These are phyloP conservation scores for Pyricularia grisea DNA, from an alignment of 2,329 filamentous ascomycete genomes.

Conservation along the genomic window DNA sequence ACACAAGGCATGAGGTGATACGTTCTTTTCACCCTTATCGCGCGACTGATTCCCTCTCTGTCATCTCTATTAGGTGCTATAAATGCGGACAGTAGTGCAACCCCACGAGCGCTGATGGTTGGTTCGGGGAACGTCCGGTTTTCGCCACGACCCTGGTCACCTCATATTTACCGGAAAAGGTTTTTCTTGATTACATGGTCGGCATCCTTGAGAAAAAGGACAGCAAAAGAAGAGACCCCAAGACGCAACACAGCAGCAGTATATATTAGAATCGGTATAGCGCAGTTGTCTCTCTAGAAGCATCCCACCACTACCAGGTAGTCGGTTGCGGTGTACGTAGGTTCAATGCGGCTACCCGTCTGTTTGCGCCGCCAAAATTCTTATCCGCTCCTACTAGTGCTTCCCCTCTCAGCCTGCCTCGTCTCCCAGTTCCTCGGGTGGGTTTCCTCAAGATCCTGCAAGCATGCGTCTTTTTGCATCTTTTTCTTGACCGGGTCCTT, in stretches of 20 bases:
- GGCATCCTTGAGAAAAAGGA: conserved; percentile 4
- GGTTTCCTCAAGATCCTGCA: conserved; percentile 1
- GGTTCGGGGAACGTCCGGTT: background rate
- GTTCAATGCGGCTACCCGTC: background rate
- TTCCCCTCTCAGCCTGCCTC: background rate
- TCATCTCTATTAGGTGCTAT: background rate
- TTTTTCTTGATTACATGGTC: background rate
- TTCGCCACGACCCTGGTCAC: background rate
- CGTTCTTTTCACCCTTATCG: background rate
- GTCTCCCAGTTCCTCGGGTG: background rate
- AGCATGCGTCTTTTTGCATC: background rate
- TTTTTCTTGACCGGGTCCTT: background rate
- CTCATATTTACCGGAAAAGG: background rate
- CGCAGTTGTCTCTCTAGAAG: background rate
- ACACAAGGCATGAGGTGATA: background rate
- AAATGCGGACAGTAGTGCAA: background rate
- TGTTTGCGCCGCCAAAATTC: background rate
- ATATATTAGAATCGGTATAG: background rate
- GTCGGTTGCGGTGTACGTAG: background rate
- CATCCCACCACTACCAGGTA: background rate
- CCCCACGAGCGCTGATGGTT: background rate
- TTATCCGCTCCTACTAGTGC: background rate
- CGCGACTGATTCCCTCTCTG: background rate
- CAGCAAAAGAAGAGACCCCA: background rate
- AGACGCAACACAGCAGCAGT: background rate